Evolutionary conservation across 139 green algal species (phyloP).

Genomic region (Haematococcus lacustris): DNA sequence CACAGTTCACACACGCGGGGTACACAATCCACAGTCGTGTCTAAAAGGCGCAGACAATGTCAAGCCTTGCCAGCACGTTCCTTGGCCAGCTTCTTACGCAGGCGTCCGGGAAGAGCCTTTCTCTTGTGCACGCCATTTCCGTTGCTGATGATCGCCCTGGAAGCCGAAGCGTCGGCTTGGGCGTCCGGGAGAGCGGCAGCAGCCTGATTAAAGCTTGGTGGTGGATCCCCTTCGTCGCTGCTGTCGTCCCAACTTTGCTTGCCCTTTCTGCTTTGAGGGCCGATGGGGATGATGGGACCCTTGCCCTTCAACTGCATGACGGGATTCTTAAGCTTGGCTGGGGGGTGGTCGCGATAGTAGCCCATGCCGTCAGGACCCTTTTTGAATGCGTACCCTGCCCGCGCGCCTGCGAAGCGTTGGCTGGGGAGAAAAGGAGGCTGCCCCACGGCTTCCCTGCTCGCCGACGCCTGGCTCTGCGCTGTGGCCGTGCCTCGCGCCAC

Average conservation of each 20-base stretch:
- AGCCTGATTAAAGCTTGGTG: not conserved
- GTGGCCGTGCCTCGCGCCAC: no score
- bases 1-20: no score
- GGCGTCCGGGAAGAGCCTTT: constrained; percentile 53
- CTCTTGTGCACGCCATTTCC: constrained; percentile 7
- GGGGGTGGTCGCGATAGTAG: constrained; percentile 35
- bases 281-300: constrained; percentile 19
- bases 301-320: constrained; percentile 1
- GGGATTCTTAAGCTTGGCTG: not conserved
- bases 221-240: constrained; percentile 5
- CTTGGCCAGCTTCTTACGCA: constrained; percentile 65
- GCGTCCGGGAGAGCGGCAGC: not conserved
- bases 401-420: constrained; percentile 21
- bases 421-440: constrained; percentile 20
- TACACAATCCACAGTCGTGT: no score
- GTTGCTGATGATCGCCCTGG: not conserved
- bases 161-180: not conserved
- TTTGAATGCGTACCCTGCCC: constrained; percentile 36
- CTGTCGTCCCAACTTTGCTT: not conserved
- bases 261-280: not conserved
- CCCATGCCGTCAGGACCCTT: constrained; percentile 34
- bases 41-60: no score
- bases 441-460: no score
- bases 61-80: no score
- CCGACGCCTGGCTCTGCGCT: no score